Percentiles rank a stretch among this genome's conserved stretches.
These are phyloP conservation scores for Dactylellina haptotyla DNA, from an alignment of 2,329 filamentous ascomycete genomes.

Conservation along the genomic window DNA sequence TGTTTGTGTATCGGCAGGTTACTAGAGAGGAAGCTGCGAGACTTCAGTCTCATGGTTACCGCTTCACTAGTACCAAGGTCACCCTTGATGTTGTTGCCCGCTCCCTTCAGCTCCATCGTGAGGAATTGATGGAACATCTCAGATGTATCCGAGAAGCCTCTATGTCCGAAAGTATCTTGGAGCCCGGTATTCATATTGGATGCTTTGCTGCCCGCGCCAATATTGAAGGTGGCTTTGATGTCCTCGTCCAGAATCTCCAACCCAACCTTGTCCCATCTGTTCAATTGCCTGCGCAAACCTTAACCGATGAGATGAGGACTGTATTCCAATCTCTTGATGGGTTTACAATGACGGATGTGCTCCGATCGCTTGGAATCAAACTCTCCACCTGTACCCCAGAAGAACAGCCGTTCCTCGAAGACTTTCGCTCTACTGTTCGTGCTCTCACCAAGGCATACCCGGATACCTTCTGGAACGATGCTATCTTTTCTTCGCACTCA, in stretches of 20 bases:
- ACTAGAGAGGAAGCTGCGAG: conserved; percentile 70
- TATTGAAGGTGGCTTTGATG: conserved; percentile 69
- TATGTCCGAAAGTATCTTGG: conserved; percentile 64
- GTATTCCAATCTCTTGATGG: conserved; percentile 62
- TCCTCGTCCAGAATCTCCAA: conserved; percentile 69
- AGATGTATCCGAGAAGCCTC: conserved; percentile 72
- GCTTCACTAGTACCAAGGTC: conserved; percentile 77
- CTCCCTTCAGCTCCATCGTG: conserved; percentile 76
- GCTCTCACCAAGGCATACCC: conserved; percentile 63
- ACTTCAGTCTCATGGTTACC: conserved; percentile 77
- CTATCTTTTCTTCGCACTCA: conserved; percentile 63
- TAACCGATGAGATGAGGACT: conserved; percentile 67
- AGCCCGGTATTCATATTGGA: conserved; percentile 69
- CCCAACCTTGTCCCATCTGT: conserved; percentile 72
- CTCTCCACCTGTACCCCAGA: conserved; percentile 64
- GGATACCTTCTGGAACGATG: conserved; percentile 65
- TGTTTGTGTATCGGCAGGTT: conserved; percentile 78
- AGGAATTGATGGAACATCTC: conserved; percentile 71
- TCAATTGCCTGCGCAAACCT: conserved; percentile 66
- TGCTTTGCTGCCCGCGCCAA: conserved; percentile 67
- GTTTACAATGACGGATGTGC: conserved; percentile 61
- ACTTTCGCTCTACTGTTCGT: conserved; percentile 58
- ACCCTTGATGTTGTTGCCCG: conserved; percentile 75
- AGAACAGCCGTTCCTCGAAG: conserved; percentile 36
- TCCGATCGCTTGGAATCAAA: conserved; percentile 62